Evolutionary conservation across 2,329 filamentous ascomycete species (phyloP).

Genomic region (Colletotrichum gigasporum): DNA sequence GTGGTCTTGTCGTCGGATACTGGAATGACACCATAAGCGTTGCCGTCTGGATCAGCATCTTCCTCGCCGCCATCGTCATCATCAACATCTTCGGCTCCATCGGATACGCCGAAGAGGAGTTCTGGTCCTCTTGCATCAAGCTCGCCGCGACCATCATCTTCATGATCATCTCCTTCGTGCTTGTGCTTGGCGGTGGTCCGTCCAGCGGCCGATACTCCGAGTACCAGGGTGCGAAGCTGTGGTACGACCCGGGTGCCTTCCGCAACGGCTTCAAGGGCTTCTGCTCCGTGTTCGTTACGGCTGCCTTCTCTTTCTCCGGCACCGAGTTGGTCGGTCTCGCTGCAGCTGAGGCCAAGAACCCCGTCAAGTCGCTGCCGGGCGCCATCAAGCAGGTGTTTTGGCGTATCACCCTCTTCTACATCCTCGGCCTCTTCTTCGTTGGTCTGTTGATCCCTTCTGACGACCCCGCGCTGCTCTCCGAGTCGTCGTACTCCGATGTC

Average conservation of each 20-base stretch:
- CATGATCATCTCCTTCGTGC: slow-evolving; percentile 68
- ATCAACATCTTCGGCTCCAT: slow-evolving; percentile 66
- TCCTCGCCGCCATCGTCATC: slow-evolving; percentile 56
- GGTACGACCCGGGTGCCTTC: slow-evolving; percentile 62
- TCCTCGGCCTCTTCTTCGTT: slow-evolving; percentile 58
- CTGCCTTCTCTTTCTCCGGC: slow-evolving; percentile 74
- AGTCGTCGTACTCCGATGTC: slow-evolving; percentile 50
- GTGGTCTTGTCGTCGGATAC: slow-evolving; percentile 58
- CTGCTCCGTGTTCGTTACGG: slow-evolving; percentile 75
- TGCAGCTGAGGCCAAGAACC: slow-evolving; percentile 74
- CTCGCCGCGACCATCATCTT: slow-evolving; percentile 66
- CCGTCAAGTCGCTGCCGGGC: slow-evolving; percentile 76
- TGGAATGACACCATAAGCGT: slow-evolving; percentile 58
- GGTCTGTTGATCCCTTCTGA: slow-evolving; percentile 54
- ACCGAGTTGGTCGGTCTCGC: slow-evolving; percentile 76
- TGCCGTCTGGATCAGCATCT: slow-evolving; percentile 63
- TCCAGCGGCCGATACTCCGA: slow-evolving; percentile 48
- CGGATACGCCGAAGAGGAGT: slow-evolving; percentile 65
- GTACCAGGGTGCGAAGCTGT: slow-evolving; percentile 53
- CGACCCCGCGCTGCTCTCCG: slow-evolving; percentile 55
- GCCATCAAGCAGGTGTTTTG: slow-evolving; percentile 80
- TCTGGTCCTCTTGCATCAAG: slow-evolving; percentile 64
- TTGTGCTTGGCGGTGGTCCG: slow-evolving; percentile 67
- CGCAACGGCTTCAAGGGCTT: slow-evolving; percentile 76
- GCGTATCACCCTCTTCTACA: slow-evolving; percentile 61